Conservation (phyloP, 305 asterid genomes). For the Solanum chacoense region DNA sequence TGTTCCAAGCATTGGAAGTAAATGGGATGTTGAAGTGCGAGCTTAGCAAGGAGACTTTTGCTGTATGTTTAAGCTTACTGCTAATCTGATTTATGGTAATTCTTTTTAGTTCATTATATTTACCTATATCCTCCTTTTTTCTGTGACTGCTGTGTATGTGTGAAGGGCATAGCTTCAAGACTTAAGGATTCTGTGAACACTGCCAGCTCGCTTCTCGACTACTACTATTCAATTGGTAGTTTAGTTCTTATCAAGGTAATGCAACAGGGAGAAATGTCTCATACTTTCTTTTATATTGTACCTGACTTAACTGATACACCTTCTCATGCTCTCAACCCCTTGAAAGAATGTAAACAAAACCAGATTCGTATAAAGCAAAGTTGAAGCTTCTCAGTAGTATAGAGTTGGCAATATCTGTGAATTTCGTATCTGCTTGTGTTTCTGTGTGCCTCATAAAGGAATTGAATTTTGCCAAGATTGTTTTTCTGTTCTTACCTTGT, state of each 20-base stretch:
- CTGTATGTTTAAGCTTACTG: slow-evolving; percentile 29
- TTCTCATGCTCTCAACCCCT: background rate
- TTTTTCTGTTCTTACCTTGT: background rate
- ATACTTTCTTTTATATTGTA: background rate
- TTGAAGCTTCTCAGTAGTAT: background rate
- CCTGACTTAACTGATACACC: background rate
- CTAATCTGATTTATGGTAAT: slow-evolving; percentile 1
- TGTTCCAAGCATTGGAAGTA: slow-evolving; percentile 57
- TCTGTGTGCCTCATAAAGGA: background rate
- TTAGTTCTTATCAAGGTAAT: slow-evolving; percentile 61
- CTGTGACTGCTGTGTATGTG: background rate
- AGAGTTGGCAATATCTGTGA: background rate
- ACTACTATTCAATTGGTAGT: slow-evolving; percentile 64
- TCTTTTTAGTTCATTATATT: background rate
- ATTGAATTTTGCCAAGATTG: background rate
- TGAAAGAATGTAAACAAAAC: background rate
- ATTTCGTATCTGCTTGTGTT: background rate
- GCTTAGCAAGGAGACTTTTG: slow-evolving; percentile 35
- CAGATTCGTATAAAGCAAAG: background rate
- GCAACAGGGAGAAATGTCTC: background rate
- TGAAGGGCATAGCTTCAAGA: slow-evolving; percentile 51
- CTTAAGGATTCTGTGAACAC: slow-evolving; percentile 39
- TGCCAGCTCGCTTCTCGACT: slow-evolving; percentile 61
- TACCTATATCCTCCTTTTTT: background rate
- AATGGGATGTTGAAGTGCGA: slow-evolving; percentile 69